Base-by-base conservation (phyloP, 805 yeast species). In the Peterozyma toletana region DNA sequence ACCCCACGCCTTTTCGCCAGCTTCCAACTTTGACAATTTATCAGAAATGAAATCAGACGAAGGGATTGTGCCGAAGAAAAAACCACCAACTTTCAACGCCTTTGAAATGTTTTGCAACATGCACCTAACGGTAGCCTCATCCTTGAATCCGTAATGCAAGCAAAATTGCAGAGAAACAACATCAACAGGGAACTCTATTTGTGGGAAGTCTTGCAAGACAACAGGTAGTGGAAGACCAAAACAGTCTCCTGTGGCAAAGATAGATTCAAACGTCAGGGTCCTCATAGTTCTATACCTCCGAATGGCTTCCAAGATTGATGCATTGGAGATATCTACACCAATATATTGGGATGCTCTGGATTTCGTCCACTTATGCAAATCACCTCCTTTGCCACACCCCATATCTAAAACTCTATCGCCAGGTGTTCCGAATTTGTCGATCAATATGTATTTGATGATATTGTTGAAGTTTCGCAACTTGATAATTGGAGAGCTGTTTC, bases 371-470 rank as follows among this genome's bases (percentile, higher is more conserved):
- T 93, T 93, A 53, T 84, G 78, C 55, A 93, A 66, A 65, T 93
- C 99, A 27, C 99, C 99, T 42, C 99, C 99, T 60, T 93, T 95
- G 11, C 99, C 99, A 63, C 98, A 90, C 13, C 96, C 96, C 44
- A 91, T 63, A 57, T 93, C 99, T 15, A 93, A 66, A 1, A 84
- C 88, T 16, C 75, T 71, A 35, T 75, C 73, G 48, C 77, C 66
- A 38, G 68, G 67, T 33, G 66, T 67, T 2, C 83, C 78, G 61
- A 71, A 81, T 52, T 83, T 85, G 44, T 83, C 82, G 43, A 93
- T 80, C 9, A 91, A 66, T 56, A 89, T 86, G 58, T 87, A 86
- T 58, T 93, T 93, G 55, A 93, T 83, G 48, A 90, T 86, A 59
- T 93, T 93, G 62, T 93, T 93, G 73, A 89, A 93, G 53, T 85